A percentile compares a stretch with the other conserved stretches of the same genome.
Conservation (phyloP, 2,329 filamentous ascomycete genomes). For the Clonostachys solani region DNA sequence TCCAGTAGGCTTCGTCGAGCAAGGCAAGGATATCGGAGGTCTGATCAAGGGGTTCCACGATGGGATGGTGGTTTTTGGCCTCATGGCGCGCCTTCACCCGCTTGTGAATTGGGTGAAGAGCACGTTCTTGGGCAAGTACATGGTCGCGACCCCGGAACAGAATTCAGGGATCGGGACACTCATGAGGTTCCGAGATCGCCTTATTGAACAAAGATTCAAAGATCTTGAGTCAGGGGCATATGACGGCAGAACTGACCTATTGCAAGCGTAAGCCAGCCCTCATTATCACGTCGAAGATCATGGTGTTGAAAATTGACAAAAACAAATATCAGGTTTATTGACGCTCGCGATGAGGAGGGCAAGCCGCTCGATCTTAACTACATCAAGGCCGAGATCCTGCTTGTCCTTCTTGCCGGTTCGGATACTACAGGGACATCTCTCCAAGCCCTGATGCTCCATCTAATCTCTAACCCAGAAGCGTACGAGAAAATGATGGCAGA, state of each 20-base stretch:
- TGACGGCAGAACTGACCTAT: slow-evolving; percentile 34
- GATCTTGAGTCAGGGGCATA: slow-evolving; percentile 41
- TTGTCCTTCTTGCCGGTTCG: slow-evolving; percentile 45
- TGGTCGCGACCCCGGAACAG: slow-evolving; percentile 45
- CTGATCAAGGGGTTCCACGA: slow-evolving; percentile 52
- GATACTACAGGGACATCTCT: slow-evolving; percentile 48
- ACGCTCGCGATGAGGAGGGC: slow-evolving; percentile 36
- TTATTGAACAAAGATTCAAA: slow-evolving; percentile 40
- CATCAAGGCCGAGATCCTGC: slow-evolving; percentile 47
- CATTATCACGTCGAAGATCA: background rate
- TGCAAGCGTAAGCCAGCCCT: slow-evolving; percentile 38
- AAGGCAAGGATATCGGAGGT: slow-evolving; percentile 44
- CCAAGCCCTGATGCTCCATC: slow-evolving; percentile 37
- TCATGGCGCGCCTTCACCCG: slow-evolving; percentile 46
- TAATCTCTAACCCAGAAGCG: slow-evolving; percentile 28
- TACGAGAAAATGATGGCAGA: slow-evolving; percentile 42
- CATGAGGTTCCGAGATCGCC: slow-evolving; percentile 52
- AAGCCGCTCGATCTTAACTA: slow-evolving; percentile 42
- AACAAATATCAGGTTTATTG: slow-evolving; percentile 28
- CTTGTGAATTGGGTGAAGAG: slow-evolving; percentile 51
- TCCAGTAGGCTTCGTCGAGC: slow-evolving; percentile 50
- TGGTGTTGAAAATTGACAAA: background rate
- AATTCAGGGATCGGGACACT: slow-evolving; percentile 48
- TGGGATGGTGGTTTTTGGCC: slow-evolving; percentile 42
- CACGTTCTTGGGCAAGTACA: slow-evolving; percentile 44